Percentiles rank a stretch among this genome's conserved stretches.
Conservation (phyloP, 495 filamentous ascomycete species). For the Penicillium herquei region DNA sequence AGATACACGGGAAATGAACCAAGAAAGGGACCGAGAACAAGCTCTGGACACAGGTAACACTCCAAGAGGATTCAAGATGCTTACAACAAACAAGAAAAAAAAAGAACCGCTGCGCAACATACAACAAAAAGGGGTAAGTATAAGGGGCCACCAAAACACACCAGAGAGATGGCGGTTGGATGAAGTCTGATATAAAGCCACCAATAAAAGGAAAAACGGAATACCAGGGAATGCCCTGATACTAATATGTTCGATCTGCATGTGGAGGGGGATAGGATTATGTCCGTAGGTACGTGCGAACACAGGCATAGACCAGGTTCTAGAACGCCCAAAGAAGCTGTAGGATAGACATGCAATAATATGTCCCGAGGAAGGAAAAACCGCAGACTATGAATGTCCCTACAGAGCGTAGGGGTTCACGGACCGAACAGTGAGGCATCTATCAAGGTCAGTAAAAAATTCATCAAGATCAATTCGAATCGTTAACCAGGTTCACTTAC, state of each 20-base stretch:
- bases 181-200: slow-evolving; percentile 1
- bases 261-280: slow-evolving; percentile 18
- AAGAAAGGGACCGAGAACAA: slow-evolving; percentile 11
- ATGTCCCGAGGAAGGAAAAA: slow-evolving; percentile 25
- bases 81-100: slow-evolving; percentile 12
- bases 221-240: slow-evolving; percentile 19
- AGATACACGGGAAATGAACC: background rate
- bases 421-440: slow-evolving; percentile 95
- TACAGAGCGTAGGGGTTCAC: slow-evolving; percentile 94
- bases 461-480: too few relatives aligned
- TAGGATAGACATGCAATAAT: slow-evolving; percentile 31
- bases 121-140: slow-evolving; percentile 26
- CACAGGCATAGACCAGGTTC: slow-evolving; percentile 9
- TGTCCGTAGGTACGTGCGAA: slow-evolving; percentile 22
- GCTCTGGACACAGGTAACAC: slow-evolving; percentile 13
- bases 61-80: slow-evolving; percentile 18
- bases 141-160: slow-evolving; percentile 18
- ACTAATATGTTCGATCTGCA: slow-evolving; percentile 31
- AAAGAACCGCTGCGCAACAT: slow-evolving; percentile 24
- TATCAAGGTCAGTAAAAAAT: slow-evolving; percentile 28
- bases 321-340: slow-evolving; percentile 21
- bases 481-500: slow-evolving; percentile 60
- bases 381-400: slow-evolving; percentile 10
- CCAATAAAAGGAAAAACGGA: slow-evolving; percentile 1
- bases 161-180: slow-evolving; percentile 14